Evolutionary conservation across 208 protist species (phyloP), one percentile per base, ranked within the genome.

Genomic region (Porcisia hertigi): DNA sequence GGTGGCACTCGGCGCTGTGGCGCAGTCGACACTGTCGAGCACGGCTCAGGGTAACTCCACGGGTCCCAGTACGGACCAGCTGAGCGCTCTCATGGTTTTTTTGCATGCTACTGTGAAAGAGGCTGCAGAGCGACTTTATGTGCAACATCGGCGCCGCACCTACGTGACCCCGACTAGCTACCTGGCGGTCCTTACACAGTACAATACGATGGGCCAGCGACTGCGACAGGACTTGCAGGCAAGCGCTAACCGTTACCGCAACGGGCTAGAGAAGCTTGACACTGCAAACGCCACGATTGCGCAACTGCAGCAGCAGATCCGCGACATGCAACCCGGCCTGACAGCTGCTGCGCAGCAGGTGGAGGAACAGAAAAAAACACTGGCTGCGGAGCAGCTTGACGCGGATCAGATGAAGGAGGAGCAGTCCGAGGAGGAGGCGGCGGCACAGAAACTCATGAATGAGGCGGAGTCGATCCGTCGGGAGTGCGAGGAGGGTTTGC

Each of bases 111-210:
- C 85, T n/a, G 96, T 98, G 11, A 88, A 92, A 81, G 80, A 86
- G 20, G 85, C 86, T 14, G 93, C 92, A 12, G 81, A 93, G 53
- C 83, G 88, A 58, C 97, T 99, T 69, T 97, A 88, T 73, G 83
- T 86, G 57, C 87, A 98, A 83, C 80, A 95, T 55, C 95, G 88
- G 66, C 87, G 98, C 16, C 92, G 90, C 75, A 98, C 96, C 75
- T 98, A 99, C 90, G 98, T 97, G 20, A 99, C 98, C 53, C 98
- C 98, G 23, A 98, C 94, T 59, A 97, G 88, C 69, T 99, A 99
- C 87, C 88, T 99, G 20, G 93, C 94, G 63, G 89, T 98, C n/a
- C 86, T 99, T 52, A 80, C 85, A 23, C 87, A 96, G 55, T 98
- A 98, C 83, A 64, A 88, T 8, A 64, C 82, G n/a, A 93, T 97